phyloP scores from a whole-genome alignment of 805 yeast genomes.

The Citeromyces matritensis region DNA sequence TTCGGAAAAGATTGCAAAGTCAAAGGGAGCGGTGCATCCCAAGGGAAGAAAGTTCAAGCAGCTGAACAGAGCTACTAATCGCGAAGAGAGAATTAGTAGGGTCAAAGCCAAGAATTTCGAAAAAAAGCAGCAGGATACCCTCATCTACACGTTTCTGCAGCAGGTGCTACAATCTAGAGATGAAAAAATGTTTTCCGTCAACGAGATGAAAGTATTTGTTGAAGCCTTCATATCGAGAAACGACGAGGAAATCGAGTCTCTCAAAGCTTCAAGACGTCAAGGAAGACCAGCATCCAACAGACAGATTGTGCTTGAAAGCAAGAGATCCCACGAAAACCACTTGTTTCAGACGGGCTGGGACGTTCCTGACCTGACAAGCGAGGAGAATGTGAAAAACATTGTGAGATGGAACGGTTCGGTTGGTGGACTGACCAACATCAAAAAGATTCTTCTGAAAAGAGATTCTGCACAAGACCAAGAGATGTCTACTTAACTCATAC shows the following conservation, averaged over 20 bases:
- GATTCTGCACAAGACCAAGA: too few relatives aligned
- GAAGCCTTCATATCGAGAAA: slow-evolving; percentile 51
- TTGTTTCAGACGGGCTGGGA: slow-evolving; percentile 54
- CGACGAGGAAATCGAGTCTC: slow-evolving; percentile 57
- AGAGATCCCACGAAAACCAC: slow-evolving; percentile 41
- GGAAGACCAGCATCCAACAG: slow-evolving; percentile 72
- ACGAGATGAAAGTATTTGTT: slow-evolving; percentile 47
- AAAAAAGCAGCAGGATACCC: slow-evolving; percentile 43
- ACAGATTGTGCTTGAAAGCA: slow-evolving; percentile 52
- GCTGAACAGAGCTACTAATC: slow-evolving; percentile 69
- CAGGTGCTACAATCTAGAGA: slow-evolving; percentile 21
- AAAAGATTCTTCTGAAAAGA: slow-evolving; percentile 24
- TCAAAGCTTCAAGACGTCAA: slow-evolving; percentile 56
- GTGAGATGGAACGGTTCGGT: slow-evolving; percentile 70
- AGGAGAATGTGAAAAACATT: slow-evolving; percentile 39
- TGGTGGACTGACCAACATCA: slow-evolving; percentile 61
- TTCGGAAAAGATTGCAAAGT: slow-evolving; percentile 37
- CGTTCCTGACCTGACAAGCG: slow-evolving; percentile 59
- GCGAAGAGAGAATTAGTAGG: slow-evolving; percentile 57
- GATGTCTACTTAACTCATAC: neutral
- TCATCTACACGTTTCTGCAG: slow-evolving; percentile 45
- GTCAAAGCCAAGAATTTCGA: slow-evolving; percentile 44
- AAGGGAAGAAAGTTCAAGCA: slow-evolving; percentile 82
- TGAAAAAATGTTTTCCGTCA: slow-evolving; percentile 23
- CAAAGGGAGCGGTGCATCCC: slow-evolving; percentile 58